A percentile compares a stretch with the other conserved stretches of the same genome.
Conservation (phyloP, 306 rosid species). For the Pachyrhizus erosus region DNA sequence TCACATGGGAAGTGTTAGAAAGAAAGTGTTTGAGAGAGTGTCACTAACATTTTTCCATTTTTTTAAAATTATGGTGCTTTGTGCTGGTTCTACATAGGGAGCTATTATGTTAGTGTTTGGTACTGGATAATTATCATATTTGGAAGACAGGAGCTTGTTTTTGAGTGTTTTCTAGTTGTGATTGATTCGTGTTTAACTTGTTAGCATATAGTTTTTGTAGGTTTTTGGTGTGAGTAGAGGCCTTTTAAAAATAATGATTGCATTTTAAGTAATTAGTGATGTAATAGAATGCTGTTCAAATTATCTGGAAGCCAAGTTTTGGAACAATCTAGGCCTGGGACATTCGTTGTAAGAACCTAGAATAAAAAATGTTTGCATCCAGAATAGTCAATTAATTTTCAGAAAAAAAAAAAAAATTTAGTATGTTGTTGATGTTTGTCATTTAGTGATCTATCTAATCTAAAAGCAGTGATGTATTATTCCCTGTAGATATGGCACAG, state of each 20-base stretch:
- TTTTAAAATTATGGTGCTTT: not conserved
- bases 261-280: constrained; percentile 1
- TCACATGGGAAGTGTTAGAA: too few species aligned
- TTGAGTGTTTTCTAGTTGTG: not conserved
- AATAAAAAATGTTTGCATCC: not conserved
- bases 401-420: not conserved
- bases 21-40: too few species aligned
- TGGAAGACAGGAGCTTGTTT: not conserved
- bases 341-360: not conserved
- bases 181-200: not conserved
- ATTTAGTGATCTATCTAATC: constrained; percentile 2
- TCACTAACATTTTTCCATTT: too few species aligned
- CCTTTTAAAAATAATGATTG: not conserved
- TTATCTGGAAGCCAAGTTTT: not conserved
- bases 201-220: not conserved
- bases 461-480: constrained; percentile 24
- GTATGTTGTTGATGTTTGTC: constrained; percentile 8
- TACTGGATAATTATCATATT: not conserved
- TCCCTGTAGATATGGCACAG: constrained; percentile 82
- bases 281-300: constrained; percentile 8
- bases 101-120: constrained; percentile 12
- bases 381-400: not conserved
- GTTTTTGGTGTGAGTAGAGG: not conserved
- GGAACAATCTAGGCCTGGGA: not conserved
- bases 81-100: not conserved